Base-by-base conservation (phyloP, 2,329 filamentous ascomycete genomes). In the Epichloe amarillans region DNA sequence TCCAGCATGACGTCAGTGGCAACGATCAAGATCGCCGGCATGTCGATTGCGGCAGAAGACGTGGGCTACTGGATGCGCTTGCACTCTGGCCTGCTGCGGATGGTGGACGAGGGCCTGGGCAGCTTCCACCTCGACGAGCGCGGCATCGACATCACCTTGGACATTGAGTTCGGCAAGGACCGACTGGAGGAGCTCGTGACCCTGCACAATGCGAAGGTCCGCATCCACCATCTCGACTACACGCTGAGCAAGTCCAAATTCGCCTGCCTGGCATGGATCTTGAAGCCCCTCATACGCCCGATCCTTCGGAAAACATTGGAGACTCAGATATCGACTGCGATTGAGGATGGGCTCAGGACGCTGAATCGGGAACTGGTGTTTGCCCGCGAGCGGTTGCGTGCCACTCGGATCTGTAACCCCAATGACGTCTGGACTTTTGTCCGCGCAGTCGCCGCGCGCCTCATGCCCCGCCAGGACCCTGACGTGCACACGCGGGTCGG, bases 41-140 rank as follows among this genome's bases (percentile, higher is more conserved):
- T 97, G 8, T 94, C 88, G 0, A 75, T 93, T 50, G 82, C 85
- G 40, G 90, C 90, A 3, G 82, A 91, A 23, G 89, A 96, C 55
- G 74, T 97, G 35, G 91, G 91, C 23, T 97, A 90, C 70, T 94
- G 90, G 81, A 71, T 96, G 35, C 84, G 86, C 10, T 76, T 86
- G 0, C 90, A 93, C 63, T 80, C 82, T 14, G 83, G 87, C 2
- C 64, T 94, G 2, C 72, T 95, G 46, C 81, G 82, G 23, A 74
- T 95, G 33, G 79, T 80, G 2, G 89, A 95, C 60, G 78, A 89
- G 64, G 91, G 91, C 4, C 86, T 96, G 46, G 88, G 86, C 5
- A 88, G 84, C 33, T 89, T 97, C 66, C 79, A 80, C 43, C 79
- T 97, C 5, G 91, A 96, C 64, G 82, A 91, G 58, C 80, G 86